Evolutionary conservation across 768 basidiomycete genomes (phyloP).

Genomic region (Psilocybe sp.): DNA sequence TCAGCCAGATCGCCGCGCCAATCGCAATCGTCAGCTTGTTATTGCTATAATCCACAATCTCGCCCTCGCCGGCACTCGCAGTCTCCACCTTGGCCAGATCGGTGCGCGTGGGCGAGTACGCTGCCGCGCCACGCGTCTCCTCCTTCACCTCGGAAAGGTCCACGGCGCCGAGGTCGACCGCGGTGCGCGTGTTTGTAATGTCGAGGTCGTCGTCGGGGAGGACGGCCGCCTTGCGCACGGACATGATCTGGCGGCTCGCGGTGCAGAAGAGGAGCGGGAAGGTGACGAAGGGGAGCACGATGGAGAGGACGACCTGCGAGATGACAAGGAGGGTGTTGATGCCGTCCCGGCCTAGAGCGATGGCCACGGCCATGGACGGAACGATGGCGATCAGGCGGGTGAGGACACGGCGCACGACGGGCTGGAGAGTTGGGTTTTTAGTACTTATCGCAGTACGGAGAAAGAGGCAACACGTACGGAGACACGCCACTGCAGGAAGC

Average conservation of each 20-base stretch:
- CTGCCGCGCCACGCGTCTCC: too few species aligned
- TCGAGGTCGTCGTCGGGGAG: slow-evolving; percentile 19
- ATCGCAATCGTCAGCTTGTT: slow-evolving; percentile 45
- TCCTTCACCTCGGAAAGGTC: slow-evolving; percentile 7
- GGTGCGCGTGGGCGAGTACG: too few species aligned
- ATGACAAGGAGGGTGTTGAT: slow-evolving; percentile 79
- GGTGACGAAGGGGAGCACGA: slow-evolving; percentile 85
- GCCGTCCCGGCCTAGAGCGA: slow-evolving; percentile 65
- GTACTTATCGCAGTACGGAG: not conserved
- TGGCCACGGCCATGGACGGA: slow-evolving; percentile 78
- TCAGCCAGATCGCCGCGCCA: slow-evolving; percentile 59
- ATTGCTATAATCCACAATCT: slow-evolving; percentile 63
- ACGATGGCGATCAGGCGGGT: slow-evolving; percentile 82
- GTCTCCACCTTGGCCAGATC: slow-evolving; percentile 10
- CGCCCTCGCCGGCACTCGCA: slow-evolving; percentile 20
- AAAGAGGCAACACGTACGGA: slow-evolving; percentile 45
- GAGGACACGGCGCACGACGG: slow-evolving; percentile 72
- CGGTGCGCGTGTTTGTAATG: not conserved
- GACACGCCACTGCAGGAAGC: slow-evolving; percentile 84
- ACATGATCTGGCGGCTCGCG: slow-evolving; percentile 70
- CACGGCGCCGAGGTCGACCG: slow-evolving; percentile 1
- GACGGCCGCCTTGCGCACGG: slow-evolving; percentile 56
- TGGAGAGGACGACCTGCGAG: slow-evolving; percentile 80
- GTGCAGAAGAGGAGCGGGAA: slow-evolving; percentile 79
- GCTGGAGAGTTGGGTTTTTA: too few species aligned